Base-by-base conservation (phyloP, 2,329 filamentous ascomycete species). In the Cadophora sp. region DNA sequence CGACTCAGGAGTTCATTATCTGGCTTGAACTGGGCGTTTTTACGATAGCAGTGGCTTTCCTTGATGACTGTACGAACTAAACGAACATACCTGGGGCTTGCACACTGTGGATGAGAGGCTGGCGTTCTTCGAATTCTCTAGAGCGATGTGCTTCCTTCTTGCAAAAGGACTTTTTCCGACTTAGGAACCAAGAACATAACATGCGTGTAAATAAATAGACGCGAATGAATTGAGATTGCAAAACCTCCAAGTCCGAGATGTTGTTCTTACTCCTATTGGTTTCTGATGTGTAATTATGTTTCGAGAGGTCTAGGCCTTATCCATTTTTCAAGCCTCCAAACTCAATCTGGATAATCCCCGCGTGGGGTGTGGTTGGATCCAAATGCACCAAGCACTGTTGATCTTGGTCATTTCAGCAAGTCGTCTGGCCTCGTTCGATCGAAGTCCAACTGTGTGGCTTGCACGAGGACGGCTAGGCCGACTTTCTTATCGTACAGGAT, bases 391-490 rank as follows among this genome's bases (percentile, higher is more conserved):
- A 39, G 22, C 50, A 33, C 48, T 24, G 8, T 2, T 8, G n/a
- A 27, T 27, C 27, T 18, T 20, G 51, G 22, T 6, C 39, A 9
- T 9, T 4, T 5, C 30, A 5, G 51, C 30, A n/a, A 22, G 9
- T 22, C 53, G 18, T 22, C n/a, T 41, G 53, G 18, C 53, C 8
- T 56, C 11, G 11, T 13, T 56, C 11, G n/a, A 39, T 39, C 33
- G 11, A 56, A 22, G 5, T 13, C 8, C 2, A 13, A 13, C 30
- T 33, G 1, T 39, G 53, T 56, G 53, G 53, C 53, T 56, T 56
- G 53, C 53, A 36, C 33, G 33, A 56, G 53, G n/a, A 56, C 33
- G 24, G 33, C 53, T 56, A 24, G 53, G n/a, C 11, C 11, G 53
- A 39, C 3, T 36, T 36, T 36, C 51, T 55, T 36, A 36, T 33